Evolutionary conservation across 2,329 filamentous ascomycete species (phyloP), one percentile per base, ranked within the genome.

Genomic region (Xylariaceae sp.): DNA sequence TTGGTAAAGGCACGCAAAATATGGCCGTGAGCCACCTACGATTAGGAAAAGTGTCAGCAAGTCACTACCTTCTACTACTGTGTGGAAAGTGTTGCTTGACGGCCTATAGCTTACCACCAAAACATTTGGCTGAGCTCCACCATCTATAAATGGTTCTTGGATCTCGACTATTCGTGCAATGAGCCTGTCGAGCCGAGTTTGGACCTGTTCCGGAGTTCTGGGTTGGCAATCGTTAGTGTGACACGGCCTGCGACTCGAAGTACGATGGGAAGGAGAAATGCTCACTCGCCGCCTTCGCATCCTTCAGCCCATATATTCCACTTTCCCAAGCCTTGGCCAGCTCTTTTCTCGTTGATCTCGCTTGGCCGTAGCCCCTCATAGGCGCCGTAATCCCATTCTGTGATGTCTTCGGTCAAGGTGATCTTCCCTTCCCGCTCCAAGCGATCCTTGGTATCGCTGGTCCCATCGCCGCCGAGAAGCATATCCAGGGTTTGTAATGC

Each of bases 1-100:
- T 74, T 76, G 15, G 74, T 72, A 53, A 80, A 76, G 1, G 72
- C 69, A 31, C 76, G 60, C 47, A 79, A 47, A 22, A 79, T 73
- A 60, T 78, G 76, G 2, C 65, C 64, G 49, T 68, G 64, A 6
- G 59, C 63, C 42, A 48, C 42, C 43, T 48, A 19, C 22, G 11
- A 26, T n/a, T 13, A 18, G 3, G 15, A 34, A 12, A 34, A 19
- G 24, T 26, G 37, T 30, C 6, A 22, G 11, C 65, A n/a, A n/a
- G n/a, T n/a, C n/a, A n/a, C n/a, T n/a, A n/a, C n/a, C n/a, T n/a
- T n/a, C n/a, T n/a, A n/a, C n/a, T n/a, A n/a, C n/a, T n/a, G n/a
- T n/a, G n/a, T n/a, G n/a, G n/a, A n/a, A n/a, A n/a, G n/a, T n/a
- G n/a, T n/a, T n/a, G n/a, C n/a, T n/a, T n/a, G n/a, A n/a, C n/a